A percentile compares a stretch with the other conserved stretches of the same genome.
Evolutionary conservation across 1,284 basidiomycete genomes (phyloP).

Genomic region (Ustilago curta): DNA sequence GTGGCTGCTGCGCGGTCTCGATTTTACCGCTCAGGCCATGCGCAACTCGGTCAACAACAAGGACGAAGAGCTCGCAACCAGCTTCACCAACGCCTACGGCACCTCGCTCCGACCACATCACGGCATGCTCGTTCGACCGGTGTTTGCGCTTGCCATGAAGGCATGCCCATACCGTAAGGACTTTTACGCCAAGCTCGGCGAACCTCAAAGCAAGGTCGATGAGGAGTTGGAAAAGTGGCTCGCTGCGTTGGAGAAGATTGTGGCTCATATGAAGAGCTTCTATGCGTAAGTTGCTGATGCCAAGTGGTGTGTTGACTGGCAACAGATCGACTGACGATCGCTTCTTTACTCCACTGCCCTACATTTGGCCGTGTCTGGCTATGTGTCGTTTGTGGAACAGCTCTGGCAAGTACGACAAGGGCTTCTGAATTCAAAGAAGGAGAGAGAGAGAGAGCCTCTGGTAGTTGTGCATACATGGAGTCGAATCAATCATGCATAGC

Average conservation of each 20-base stretch:
- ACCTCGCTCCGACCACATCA: conserved; percentile 86
- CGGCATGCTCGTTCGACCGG: conserved; percentile 84
- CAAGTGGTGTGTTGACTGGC: too few relatives aligned
- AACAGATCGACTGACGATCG: conserved; percentile 6
- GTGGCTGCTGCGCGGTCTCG: conserved; percentile 90
- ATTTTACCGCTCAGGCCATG: conserved; percentile 89
- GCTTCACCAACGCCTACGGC: conserved; percentile 87
- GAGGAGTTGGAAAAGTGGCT: conserved; percentile 84
- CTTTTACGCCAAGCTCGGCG: conserved; percentile 89
- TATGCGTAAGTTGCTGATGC: conserved; percentile 69
- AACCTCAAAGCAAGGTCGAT: conserved; percentile 78
- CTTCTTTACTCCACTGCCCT: neutral
- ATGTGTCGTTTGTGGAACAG: neutral
- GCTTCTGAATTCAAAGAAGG: conserved; percentile 45
- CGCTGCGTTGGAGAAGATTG: conserved; percentile 78
- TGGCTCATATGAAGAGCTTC: conserved; percentile 78
- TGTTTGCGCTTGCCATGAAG: conserved; percentile 95
- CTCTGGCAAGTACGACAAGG: conserved; percentile 60
- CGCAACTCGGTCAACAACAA: conserved; percentile 79
- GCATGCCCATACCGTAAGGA: conserved; percentile 91
- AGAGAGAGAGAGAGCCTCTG: neutral
- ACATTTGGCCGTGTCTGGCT: too few relatives aligned
- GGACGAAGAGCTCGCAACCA: conserved; percentile 78
- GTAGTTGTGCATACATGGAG: conserved; percentile 5
- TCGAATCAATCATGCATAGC: conserved; percentile 10